Evolutionary conservation across 345 rosid species (phyloP), one percentile per base, ranked within the genome.

Genomic region (Arabis hirsuta): DNA sequence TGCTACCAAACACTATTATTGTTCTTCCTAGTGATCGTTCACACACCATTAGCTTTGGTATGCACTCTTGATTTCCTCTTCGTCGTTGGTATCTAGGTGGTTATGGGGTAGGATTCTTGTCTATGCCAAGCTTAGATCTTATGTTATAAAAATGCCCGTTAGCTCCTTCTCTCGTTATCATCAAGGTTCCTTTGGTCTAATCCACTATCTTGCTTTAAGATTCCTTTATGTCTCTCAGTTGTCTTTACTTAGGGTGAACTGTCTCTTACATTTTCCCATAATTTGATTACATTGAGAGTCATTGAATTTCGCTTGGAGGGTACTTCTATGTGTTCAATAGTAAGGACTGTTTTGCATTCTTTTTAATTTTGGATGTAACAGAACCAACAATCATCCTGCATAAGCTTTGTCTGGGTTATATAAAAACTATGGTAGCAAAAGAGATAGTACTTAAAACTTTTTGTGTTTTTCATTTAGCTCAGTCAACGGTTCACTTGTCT

Each of bases 401-500:
- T 20, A 68, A 24, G 16, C 13, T 57, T 45, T 7, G 5, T 69
- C 9, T 54, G 26, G 2, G 22, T 52, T 42, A 32, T 31, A 3
- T 31, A 14, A 39, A 12, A 43, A 29, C 7, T 45, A 19, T 22
- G 24, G 45, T 69, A 44, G 47, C 12, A 47, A 69, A 45, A 26
- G 12, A 69, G 47, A 57, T 36, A 22, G 48, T 50, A 24, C 44
- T 60, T 60, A n/a, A 36, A 60, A 20, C 45, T 61, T 12, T 7
- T 52, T 61, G 2, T 42, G 42, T 50, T 50, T 68, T 54, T 38
- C 27, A 29, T 62, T 67, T 55, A 67, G 62, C 20, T 9, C 63
- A 61, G 55, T 61, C 67, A 53, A 67, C 59, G 78, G 44, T 67
- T 51, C 73, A 59, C 56, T 74, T 16, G 16, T 16, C 16, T 16